These are phyloP conservation scores for Amanita exitialis DNA, from an alignment of 768 basidiomycete species.

Conservation along the genomic window DNA sequence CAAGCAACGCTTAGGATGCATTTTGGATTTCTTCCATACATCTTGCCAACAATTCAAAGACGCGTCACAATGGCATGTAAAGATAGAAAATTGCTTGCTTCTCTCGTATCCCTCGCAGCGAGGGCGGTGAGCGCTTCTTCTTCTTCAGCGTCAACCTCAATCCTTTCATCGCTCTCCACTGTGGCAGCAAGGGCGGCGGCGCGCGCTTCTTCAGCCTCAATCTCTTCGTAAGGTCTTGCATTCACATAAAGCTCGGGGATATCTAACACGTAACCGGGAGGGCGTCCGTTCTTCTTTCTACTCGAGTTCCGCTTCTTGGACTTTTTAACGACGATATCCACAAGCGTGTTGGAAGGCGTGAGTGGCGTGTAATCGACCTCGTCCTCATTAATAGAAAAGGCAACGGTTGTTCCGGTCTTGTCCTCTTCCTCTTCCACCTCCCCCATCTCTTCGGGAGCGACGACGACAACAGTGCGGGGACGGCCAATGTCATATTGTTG, in stretches of 20 bases:
- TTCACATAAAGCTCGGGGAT: constrained; percentile 4
- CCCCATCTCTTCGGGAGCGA: too few species aligned
- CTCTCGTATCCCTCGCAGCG: too few species aligned
- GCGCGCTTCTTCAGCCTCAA: neutral
- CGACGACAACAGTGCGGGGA: too few species aligned
- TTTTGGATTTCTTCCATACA: too few species aligned
- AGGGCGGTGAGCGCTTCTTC: too few species aligned
- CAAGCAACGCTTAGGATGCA: too few species aligned
- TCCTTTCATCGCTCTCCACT: too few species aligned
- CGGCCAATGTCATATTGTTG: too few species aligned
- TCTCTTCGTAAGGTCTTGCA: neutral
- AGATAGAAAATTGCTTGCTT: too few species aligned
- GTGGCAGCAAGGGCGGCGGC: neutral
- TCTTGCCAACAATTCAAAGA: too few species aligned
- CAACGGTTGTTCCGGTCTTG: neutral
- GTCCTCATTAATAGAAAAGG: neutral
- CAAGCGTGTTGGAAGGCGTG: neutral
- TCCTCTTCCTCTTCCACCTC: neutral
- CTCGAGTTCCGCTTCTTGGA: neutral
- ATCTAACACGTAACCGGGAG: neutral
- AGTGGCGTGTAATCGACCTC: neutral
- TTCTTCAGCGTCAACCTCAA: too few species aligned
- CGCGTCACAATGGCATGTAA: too few species aligned
- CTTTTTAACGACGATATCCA: neutral
- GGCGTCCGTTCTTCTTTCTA: neutral